Percentiles rank a stretch among this genome's conserved stretches.
phyloP scores from a whole-genome alignment of 768 basidiomycete genomes.

The Gelatoporia subvermispora region DNA sequence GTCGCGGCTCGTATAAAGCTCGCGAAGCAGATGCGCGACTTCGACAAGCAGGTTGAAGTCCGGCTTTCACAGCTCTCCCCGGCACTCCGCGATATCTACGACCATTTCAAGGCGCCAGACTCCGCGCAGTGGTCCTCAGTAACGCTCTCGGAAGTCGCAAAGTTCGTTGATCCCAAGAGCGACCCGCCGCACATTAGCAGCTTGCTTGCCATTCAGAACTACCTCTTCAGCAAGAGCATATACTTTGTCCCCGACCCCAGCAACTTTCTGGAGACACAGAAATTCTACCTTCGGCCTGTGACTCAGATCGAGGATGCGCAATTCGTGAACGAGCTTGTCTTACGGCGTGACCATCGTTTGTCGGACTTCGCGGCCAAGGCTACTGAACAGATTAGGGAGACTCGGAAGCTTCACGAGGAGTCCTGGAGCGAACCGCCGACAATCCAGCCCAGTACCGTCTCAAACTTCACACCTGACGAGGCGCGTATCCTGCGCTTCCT shows the following conservation, averaged over 20 bases:
- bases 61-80: slow-evolving; percentile 22
- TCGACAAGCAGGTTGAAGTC: slow-evolving; percentile 45
- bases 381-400: slow-evolving; percentile 31
- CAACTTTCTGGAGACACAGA: slow-evolving; percentile 42
- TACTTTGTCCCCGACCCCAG: slow-evolving; percentile 48
- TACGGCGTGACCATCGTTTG: slow-evolving; percentile 35
- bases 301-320: slow-evolving; percentile 49
- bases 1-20: slow-evolving; percentile 55
- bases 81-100: slow-evolving; percentile 30
- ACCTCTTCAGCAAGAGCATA: slow-evolving; percentile 49
- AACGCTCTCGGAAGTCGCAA: slow-evolving; percentile 50
- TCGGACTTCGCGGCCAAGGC: slow-evolving; percentile 50
- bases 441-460: slow-evolving; percentile 21
- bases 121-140: slow-evolving; percentile 50
- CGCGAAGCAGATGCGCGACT: slow-evolving; percentile 50
- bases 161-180: slow-evolving; percentile 18
- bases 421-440: slow-evolving; percentile 29
- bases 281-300: slow-evolving; percentile 60
- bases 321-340: slow-evolving; percentile 44
- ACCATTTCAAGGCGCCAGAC: slow-evolving; percentile 38
- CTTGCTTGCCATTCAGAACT: slow-evolving; percentile 53
- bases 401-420: slow-evolving; percentile 24
- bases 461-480: slow-evolving; percentile 50
- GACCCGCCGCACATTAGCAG: slow-evolving; percentile 30
- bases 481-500: slow-evolving; percentile 56